Evolutionary conservation across 1,284 basidiomycete genomes (phyloP).

Genomic region (Volvariella surrecta): DNA sequence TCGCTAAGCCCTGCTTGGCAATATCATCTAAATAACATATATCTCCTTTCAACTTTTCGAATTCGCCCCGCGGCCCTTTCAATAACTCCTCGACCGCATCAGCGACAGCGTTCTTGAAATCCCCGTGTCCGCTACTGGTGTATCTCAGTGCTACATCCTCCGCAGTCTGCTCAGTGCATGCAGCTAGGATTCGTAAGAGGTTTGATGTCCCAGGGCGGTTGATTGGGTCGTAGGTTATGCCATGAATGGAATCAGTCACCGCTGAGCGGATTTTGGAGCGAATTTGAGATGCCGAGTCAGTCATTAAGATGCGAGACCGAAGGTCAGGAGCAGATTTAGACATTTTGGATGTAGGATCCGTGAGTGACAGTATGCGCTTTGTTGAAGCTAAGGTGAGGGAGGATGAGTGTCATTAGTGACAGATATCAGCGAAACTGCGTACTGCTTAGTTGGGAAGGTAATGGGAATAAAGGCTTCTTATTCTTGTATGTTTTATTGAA

Average conservation of each 20-base stretch:
- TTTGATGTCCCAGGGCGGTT: constrained; percentile 80
- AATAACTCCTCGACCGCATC: constrained; percentile 69
- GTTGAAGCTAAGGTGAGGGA: constrained; percentile 51
- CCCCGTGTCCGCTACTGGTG: constrained; percentile 49
- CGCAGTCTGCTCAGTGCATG: constrained; percentile 49
- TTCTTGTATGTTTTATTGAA: constrained; percentile 69
- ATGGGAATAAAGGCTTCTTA: constrained; percentile 48
- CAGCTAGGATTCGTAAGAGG: constrained; percentile 70
- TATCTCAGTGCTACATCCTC: constrained; percentile 42
- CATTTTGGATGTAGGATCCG: constrained; percentile 87
- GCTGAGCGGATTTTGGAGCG: constrained; percentile 69
- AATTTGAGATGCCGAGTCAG: constrained; percentile 63
- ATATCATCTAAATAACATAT: constrained; percentile 55
- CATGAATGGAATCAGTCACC: constrained; percentile 74
- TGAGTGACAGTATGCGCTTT: constrained; percentile 75
- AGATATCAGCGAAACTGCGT: constrained; percentile 18
- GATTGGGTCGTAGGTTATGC: constrained; percentile 73
- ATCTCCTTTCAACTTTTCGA: constrained; percentile 56
- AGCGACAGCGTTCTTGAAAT: constrained; percentile 67
- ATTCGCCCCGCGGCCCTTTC: constrained; percentile 63
- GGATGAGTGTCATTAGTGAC: not conserved
- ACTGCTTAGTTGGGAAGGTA: constrained; percentile 76
- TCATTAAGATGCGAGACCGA: constrained; percentile 82
- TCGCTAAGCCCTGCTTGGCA: constrained; percentile 54
- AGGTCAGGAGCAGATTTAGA: constrained; percentile 84